Evolutionary conservation across 768 basidiomycete species (phyloP), one percentile per base, ranked within the genome.

Genomic region (Lentinus brumalis): DNA sequence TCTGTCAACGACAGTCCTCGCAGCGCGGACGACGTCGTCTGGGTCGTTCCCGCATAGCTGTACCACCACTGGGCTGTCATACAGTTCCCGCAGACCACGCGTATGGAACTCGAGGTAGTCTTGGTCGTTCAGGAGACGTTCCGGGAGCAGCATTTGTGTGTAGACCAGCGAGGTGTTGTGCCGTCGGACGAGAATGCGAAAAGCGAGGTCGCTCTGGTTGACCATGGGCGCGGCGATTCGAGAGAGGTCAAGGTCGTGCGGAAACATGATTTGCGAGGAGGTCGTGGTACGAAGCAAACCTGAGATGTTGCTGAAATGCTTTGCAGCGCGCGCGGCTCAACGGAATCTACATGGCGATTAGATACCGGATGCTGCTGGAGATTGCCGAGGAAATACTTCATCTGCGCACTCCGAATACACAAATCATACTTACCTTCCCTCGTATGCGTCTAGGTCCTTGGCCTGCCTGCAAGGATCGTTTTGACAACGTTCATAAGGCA

Each of bases 201-300:
- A 92, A 1, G 91, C 87, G 0, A 88, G 78, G 65, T 93, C 91
- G 30, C 88, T 90, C 69, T 91, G 90, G 60, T 89, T 86, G 59
- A 92, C 82, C 89, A 91, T 91, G 3, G 89, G 89, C 7, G 89
- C 89, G 8, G 86, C 79, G 56, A 90, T 80, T 58, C 39, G 40
- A 12, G 52, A 53, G 35, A 53, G 35, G 39, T 53, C 40, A 14
- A 53, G 35, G 18, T 16, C 26, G 26, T 49, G 46, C 32, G 32
- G 5, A 35, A 10, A 10, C 32, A 35, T 35, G 5, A 10, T 35
- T 35, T 73, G n/a, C 77, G 31, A 67, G 58, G 32, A 35, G 32
- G 10, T 35, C 5, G 32, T 35, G 32, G 32, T 35, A 5, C 5
- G 32, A 35, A 35, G 32, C 32, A 35, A 35, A 35, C 5, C 32